A percentile compares a stretch with the other conserved stretches of the same genome.
phyloP scores from a whole-genome alignment of 2,329 filamentous ascomycete genomes.

The Microsporum audouinii region DNA sequence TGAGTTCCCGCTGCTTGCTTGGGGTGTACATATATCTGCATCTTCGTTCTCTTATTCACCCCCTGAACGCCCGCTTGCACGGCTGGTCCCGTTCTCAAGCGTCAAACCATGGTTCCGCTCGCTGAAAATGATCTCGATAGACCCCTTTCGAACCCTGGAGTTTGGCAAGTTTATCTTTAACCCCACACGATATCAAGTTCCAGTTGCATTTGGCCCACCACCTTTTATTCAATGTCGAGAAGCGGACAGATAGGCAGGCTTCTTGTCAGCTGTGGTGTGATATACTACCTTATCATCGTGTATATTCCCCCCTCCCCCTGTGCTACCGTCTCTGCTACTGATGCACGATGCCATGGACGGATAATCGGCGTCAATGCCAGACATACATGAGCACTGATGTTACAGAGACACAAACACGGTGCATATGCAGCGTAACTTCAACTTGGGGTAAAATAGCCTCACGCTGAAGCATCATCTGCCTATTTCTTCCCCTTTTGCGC shows the following conservation, averaged over 20 bases:
- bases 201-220: not conserved
- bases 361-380: not conserved
- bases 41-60: not conserved
- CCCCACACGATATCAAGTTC: not conserved
- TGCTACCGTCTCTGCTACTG: not conserved
- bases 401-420: not conserved
- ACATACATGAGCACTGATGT: not conserved
- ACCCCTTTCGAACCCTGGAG: not conserved
- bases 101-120: not conserved
- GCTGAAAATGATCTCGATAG: not conserved
- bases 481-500: not conserved
- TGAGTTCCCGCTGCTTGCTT: not conserved
- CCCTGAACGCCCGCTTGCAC: not conserved
- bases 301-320: not conserved
- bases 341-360: not conserved
- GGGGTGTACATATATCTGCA: no score
- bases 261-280: not conserved
- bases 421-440: not conserved
- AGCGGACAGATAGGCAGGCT: not conserved
- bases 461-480: constrained; percentile 2
- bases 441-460: not conserved
- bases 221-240: not conserved
- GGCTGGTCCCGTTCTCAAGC: not conserved
- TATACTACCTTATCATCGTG: not conserved
- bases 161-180: not conserved